Conservation (phyloP, 345 rosid species). For the Linum usitatissimum region DNA sequence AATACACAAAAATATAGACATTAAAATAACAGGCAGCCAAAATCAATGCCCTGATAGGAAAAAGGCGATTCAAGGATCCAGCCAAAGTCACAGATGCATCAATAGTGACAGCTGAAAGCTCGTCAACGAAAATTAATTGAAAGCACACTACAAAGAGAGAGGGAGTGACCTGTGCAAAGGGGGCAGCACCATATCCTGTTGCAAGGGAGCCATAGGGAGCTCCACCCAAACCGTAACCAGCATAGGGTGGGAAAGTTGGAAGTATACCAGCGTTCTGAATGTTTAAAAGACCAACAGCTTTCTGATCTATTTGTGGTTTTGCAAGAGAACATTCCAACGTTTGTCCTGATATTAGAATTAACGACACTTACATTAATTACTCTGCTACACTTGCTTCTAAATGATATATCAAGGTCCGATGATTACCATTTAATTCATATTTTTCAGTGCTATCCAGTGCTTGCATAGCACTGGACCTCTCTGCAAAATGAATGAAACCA, state of each 20-base stretch:
- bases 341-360: slow-evolving; percentile 46
- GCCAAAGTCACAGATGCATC: not conserved
- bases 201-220: slow-evolving; percentile 52
- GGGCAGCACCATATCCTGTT: slow-evolving; percentile 54
- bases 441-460: slow-evolving; percentile 75
- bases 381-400: not conserved
- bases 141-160: not conserved
- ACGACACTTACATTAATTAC: slow-evolving; percentile 9
- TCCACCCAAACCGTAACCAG: slow-evolving; percentile 65
- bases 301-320: slow-evolving; percentile 87
- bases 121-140: not conserved
- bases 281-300: slow-evolving; percentile 36
- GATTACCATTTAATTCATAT: slow-evolving; percentile 80
- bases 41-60: not conserved
- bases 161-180: slow-evolving; percentile 61
- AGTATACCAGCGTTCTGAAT: slow-evolving; percentile 48
- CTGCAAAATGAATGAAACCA: slow-evolving; percentile 88
- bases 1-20: too few species aligned
- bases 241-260: slow-evolving; percentile 55
- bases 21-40: not conserved
- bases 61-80: not conserved
- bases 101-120: not conserved
- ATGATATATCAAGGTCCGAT: slow-evolving; percentile 8
- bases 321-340: slow-evolving; percentile 85
- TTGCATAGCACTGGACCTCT: slow-evolving; percentile 81